Percentiles rank a stretch among this genome's conserved stretches.
These are phyloP conservation scores for Anastatica hierochuntica DNA, from an alignment of 345 rosid genomes.

Conservation along the genomic window DNA sequence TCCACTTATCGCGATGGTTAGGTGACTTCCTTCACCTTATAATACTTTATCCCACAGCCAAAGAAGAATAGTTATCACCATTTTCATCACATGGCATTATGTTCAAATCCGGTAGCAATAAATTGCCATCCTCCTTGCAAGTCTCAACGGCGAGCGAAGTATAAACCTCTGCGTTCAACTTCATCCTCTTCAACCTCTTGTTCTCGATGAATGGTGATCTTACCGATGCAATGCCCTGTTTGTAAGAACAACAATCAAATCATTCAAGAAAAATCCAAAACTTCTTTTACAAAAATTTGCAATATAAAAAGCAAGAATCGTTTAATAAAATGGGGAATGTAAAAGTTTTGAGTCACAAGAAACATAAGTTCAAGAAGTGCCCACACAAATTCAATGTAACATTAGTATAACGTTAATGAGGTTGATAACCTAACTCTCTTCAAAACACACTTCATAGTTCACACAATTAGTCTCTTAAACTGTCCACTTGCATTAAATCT, in stretches of 20 bases:
- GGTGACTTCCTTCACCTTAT: slow-evolving; percentile 7
- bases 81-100: slow-evolving; percentile 51
- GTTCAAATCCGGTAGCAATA: slow-evolving; percentile 70
- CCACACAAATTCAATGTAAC: slow-evolving; percentile 5
- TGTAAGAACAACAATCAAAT: slow-evolving; percentile 24
- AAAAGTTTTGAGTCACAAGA: slow-evolving; percentile 12
- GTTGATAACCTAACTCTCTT: no score
- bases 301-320: background rate
- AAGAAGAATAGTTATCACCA: background rate
- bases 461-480: no score
- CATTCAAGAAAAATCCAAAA: slow-evolving; percentile 20
- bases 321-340: no score
- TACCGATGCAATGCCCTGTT: slow-evolving; percentile 52
- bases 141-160: background rate
- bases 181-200: slow-evolving; percentile 32
- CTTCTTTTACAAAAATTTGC: slow-evolving; percentile 37
- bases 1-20: background rate
- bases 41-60: slow-evolving; percentile 27
- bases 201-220: no score
- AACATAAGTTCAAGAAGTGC: slow-evolving; percentile 10
- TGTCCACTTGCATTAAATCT: no score
- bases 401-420: background rate
- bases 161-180: slow-evolving; percentile 1
- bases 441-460: background rate
- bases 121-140: slow-evolving; percentile 22